These are phyloP conservation scores for Cantharellus anzutake DNA, from an alignment of 768 basidiomycete species.

Conservation along the genomic window DNA sequence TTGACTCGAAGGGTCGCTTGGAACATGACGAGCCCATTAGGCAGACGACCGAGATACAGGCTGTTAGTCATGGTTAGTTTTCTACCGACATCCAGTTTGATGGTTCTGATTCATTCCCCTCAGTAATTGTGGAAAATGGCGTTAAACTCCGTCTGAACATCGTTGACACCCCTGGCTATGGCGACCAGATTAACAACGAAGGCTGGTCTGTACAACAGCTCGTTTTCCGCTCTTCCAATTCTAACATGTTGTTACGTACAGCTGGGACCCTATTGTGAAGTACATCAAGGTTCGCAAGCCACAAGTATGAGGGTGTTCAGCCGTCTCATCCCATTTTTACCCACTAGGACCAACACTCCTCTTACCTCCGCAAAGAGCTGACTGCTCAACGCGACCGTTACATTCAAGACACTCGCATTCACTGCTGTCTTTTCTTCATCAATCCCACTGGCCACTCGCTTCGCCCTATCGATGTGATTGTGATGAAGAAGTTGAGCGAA, in stretches of 20 bases:
- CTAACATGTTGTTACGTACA: constrained; percentile 15
- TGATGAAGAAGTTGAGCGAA: constrained; percentile 97
- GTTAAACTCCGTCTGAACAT: constrained; percentile 92
- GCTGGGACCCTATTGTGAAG: constrained; percentile 98
- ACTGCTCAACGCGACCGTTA: constrained; percentile 97
- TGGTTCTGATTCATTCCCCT: not conserved
- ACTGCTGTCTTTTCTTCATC: constrained; percentile 97
- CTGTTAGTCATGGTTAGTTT: constrained; percentile 73
- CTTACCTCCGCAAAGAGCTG: constrained; percentile 95
- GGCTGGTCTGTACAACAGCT: constrained; percentile 46
- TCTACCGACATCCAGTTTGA: not conserved
- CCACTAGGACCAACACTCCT: constrained; percentile 79
- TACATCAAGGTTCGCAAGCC: constrained; percentile 51
- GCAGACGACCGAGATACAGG: constrained; percentile 94
- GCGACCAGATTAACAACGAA: constrained; percentile 98
- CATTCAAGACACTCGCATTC: constrained; percentile 96
- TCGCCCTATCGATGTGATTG: constrained; percentile 91
- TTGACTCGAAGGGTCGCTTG: constrained; percentile 91
- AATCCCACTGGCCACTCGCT: constrained; percentile 96
- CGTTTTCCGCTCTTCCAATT: not conserved
- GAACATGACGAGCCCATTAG: constrained; percentile 75
- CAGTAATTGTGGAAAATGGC: constrained; percentile 92
- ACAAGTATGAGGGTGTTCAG: not conserved
- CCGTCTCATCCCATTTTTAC: not conserved
- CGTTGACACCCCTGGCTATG: constrained; percentile 96